These are phyloP conservation scores for Dalbergia oliveri DNA, from an alignment of 306 rosid species.

Conservation along the genomic window DNA sequence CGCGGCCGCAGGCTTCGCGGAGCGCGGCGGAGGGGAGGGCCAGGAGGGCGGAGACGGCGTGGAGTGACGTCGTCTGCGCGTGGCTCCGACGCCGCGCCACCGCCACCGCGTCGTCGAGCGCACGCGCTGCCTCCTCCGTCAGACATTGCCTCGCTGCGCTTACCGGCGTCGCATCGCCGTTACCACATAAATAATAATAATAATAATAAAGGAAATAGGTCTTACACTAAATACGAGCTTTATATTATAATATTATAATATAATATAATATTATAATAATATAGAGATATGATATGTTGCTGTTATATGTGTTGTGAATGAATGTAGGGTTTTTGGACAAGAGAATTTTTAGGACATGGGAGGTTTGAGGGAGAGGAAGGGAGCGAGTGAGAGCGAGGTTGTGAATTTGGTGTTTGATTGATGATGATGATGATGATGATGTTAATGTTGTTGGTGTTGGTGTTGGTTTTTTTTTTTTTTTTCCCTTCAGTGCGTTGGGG, in stretches of 20 bases:
- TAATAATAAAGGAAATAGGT: background rate
- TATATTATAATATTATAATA: background rate
- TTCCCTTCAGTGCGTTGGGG: background rate
- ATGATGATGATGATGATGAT: background rate
- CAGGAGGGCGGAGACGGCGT: constrained; percentile 82
- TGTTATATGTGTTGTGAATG: background rate
- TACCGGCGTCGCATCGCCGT: constrained; percentile 99
- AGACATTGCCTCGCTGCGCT: constrained; percentile 91
- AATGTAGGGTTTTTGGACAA: background rate
- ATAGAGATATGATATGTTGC: background rate
- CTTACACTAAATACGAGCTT: background rate
- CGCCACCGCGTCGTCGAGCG: constrained; percentile 78
- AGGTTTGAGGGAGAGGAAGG: background rate
- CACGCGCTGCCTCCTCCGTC: constrained; percentile 91
- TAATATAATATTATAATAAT: background rate
- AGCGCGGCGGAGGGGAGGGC: constrained; percentile 72
- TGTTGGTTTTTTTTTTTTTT: background rate
- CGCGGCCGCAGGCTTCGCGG: constrained; percentile 85
- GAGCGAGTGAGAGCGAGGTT: background rate
- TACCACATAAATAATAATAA: constrained; percentile 52
- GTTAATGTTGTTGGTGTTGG: background rate
- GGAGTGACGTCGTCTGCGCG: constrained; percentile 91
- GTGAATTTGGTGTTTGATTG: background rate
- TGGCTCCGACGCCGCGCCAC: constrained; percentile 88
- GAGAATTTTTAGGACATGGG: too few relatives aligned